These are phyloP conservation scores for Penicillium sp. DNA, from an alignment of 2,329 filamentous ascomycete species.

Conservation along the genomic window DNA sequence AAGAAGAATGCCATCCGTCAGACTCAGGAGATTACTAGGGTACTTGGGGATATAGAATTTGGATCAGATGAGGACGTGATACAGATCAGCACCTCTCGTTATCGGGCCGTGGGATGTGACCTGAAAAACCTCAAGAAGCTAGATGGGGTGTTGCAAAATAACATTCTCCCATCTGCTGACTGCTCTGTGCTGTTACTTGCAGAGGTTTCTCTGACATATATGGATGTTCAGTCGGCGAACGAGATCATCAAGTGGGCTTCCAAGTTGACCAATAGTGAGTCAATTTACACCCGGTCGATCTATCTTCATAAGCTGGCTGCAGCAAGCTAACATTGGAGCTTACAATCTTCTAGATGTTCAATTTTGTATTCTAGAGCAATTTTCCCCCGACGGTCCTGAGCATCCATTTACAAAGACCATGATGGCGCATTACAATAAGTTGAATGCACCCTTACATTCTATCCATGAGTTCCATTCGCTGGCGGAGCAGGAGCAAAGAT, in stretches of 20 bases:
- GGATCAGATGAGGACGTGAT: slow-evolving; percentile 39
- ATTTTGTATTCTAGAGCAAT: slow-evolving; percentile 86
- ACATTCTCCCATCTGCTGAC: slow-evolving; percentile 56
- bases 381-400: slow-evolving; percentile 71
- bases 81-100: slow-evolving; percentile 66
- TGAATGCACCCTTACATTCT: slow-evolving; percentile 75
- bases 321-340: not conserved
- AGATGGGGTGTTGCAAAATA: slow-evolving; percentile 57
- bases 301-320: not conserved
- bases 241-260: slow-evolving; percentile 76
- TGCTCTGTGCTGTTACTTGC: slow-evolving; percentile 76
- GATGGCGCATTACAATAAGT: slow-evolving; percentile 78
- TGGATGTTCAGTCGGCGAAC: slow-evolving; percentile 73
- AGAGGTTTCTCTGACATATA: slow-evolving; percentile 89
- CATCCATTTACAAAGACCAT: slow-evolving; percentile 88
- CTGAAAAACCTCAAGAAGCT: slow-evolving; percentile 67
- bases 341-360: slow-evolving; percentile 53
- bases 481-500: slow-evolving; percentile 67
- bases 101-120: slow-evolving; percentile 80
- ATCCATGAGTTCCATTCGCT: slow-evolving; percentile 69
- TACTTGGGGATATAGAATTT: slow-evolving; percentile 50
- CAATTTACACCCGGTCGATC: not conserved
- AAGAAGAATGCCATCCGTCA: slow-evolving; percentile 68
- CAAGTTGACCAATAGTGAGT: slow-evolving; percentile 64
- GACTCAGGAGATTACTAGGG: slow-evolving; percentile 59